phyloP scores from a whole-genome alignment of 2,329 filamentous ascomycete genomes.

The Myriosclerotinia duriaeana region DNA sequence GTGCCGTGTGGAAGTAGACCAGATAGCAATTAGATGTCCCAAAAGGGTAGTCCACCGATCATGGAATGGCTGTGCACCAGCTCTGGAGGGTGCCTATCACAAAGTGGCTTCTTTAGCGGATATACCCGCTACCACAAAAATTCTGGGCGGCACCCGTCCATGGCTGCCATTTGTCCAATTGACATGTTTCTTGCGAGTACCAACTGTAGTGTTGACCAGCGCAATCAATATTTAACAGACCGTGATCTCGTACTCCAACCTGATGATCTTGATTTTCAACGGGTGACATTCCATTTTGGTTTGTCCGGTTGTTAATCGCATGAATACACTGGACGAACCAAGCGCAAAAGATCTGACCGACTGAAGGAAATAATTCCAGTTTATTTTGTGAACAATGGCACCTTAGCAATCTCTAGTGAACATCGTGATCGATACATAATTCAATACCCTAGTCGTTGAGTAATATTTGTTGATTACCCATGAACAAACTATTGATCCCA shows the following conservation, averaged over 20 bases:
- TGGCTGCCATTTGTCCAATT: constrained; percentile 19
- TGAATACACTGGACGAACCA: constrained; percentile 7
- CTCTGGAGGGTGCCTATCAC: constrained; percentile 20
- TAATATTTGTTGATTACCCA: constrained; percentile 10
- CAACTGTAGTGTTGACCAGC: constrained; percentile 21
- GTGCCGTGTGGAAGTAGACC: constrained; percentile 18
- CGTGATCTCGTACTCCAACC: constrained; percentile 19
- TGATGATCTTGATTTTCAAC: constrained; percentile 17
- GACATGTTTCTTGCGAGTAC: constrained; percentile 9
- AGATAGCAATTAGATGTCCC: constrained; percentile 16
- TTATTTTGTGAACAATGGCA: constrained; percentile 6
- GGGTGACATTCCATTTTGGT: constrained; percentile 8
- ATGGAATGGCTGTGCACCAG: constrained; percentile 20
- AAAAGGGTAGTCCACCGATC: constrained; percentile 18
- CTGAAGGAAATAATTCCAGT: constrained; percentile 8
- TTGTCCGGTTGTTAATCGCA: not conserved
- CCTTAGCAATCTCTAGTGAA: not conserved
- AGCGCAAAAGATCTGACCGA: constrained; percentile 14
- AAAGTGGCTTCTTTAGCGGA: constrained; percentile 17
- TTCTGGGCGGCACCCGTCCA: constrained; percentile 17
- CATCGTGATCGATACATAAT: constrained; percentile 6
- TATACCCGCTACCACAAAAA: constrained; percentile 21
- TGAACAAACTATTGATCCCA: constrained; percentile 24
- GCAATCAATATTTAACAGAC: constrained; percentile 12
- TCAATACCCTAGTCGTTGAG: constrained; percentile 8